Evolutionary conservation across 257 asterid genomes (phyloP).

Genomic region (Sherardia arvensis): DNA sequence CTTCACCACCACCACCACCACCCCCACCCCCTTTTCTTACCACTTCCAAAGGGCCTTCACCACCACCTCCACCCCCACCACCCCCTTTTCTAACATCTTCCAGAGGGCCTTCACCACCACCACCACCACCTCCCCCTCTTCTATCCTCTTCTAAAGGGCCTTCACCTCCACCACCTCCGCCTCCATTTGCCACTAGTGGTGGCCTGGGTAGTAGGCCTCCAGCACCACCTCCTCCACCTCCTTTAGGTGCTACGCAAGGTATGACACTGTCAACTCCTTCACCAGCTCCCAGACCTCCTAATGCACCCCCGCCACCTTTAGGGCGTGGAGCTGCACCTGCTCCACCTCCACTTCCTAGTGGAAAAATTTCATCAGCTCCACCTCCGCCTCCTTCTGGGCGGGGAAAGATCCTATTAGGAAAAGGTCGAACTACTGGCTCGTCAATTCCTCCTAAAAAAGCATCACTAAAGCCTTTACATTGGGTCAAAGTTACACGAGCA

Average conservation of each 20-base stretch:
- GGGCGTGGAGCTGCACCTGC: conserved; percentile 43
- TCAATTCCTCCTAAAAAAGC: conserved; percentile 81
- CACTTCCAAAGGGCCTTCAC: conserved; percentile 7
- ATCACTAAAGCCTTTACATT: conserved; percentile 84
- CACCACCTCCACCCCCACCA: conserved; percentile 10
- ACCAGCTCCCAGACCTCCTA: conserved; percentile 35
- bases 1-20: conserved; percentile 6
- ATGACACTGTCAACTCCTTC: conserved; percentile 31
- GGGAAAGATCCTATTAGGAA: conserved; percentile 50
- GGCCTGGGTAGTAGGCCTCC: conserved; percentile 15
- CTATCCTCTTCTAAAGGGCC: conserved; percentile 1
- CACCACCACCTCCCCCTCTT: conserved; percentile 4
- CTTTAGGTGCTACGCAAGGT: conserved; percentile 27
- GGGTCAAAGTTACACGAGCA: conserved; percentile 96
- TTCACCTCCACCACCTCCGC: conserved; percentile 19
- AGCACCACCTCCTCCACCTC: conserved; percentile 40
- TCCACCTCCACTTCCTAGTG: conserved; percentile 40
- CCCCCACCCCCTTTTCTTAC: conserved; percentile 13
- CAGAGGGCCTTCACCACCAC: conserved; percentile 10
- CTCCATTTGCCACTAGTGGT: conserved; percentile 19
- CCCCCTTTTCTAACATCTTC: conserved; percentile 9
- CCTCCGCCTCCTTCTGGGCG: conserved; percentile 47
- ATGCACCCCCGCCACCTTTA: conserved; percentile 47
- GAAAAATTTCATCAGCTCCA: conserved; percentile 24
- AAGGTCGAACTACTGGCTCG: conserved; percentile 57